Evolutionary conservation across 169 alveolate genomes (phyloP), one percentile per base, ranked within the genome.

Genomic region (Eimeria necatrix): DNA sequence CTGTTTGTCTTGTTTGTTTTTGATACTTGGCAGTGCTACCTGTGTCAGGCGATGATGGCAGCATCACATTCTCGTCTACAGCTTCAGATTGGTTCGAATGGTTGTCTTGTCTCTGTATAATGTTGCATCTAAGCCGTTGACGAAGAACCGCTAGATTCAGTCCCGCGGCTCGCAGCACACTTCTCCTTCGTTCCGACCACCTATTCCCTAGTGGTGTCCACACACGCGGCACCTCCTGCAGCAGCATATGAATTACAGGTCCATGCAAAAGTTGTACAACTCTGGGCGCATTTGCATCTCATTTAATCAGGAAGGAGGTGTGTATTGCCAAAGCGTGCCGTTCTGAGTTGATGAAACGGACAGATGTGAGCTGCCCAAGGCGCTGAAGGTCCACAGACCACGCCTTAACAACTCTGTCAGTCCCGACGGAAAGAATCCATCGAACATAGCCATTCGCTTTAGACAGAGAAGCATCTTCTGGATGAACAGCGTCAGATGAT

Each of bases 381-480:
- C 71, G 64, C 52, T 16, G 26, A 8, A 71, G 61, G 80, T 89
- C 94, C 10, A 53, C 74, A 24, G 74, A 16, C 94, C 94, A 89
- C 14, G 88, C 84, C 80, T 89, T 89, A 48, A 89, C 94, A 59
- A 89, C 74, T 60, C 87, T 24, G 85, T 89, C 94, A 80, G 94
- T 78, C 20, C 94, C 94, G 4, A 73, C 87, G 16, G 81, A n/a
- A 32, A 89, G 89, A 18, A 89, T 61, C 94, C 94, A 89, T 16
- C 78, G 80, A 49, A 22, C 56, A 60, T 74, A 53, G 8, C 26
- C 49, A 3, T 56, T 52, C 10, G 53, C 24, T 56, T 22, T 51
- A 3, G 73, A 0, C 4, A 49, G 7, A 22, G 74, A 6, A 7
- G 26, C 74, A 24, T 14, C 56, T 10, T 83, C 53, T 6, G 24